Evolutionary conservation across 768 basidiomycete species (phyloP).

Genomic region (Xerocomus spinulosus): DNA sequence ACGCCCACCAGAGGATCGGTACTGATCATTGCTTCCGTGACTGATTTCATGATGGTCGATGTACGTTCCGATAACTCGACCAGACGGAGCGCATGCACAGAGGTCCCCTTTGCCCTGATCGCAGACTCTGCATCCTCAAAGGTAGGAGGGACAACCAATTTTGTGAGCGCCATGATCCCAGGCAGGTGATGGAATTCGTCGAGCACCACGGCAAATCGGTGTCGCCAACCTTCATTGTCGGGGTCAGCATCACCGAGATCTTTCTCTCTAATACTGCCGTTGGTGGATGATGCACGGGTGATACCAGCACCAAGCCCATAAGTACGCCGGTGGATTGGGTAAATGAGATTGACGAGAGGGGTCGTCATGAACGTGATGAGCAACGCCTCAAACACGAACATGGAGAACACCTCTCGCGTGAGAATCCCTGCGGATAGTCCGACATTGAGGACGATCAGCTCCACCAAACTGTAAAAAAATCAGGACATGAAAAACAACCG

Average conservation of each 20-base stretch:
- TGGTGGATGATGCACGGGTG: neutral
- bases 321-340: slow-evolving; percentile 57
- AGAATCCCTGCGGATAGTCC: slow-evolving; percentile 79
- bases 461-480: slow-evolving; percentile 58
- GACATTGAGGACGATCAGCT: slow-evolving; percentile 94
- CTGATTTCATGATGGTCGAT: slow-evolving; percentile 79
- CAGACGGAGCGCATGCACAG: slow-evolving; percentile 75
- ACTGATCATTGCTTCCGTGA: slow-evolving; percentile 62
- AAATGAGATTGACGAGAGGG: slow-evolving; percentile 63
- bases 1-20: slow-evolving; percentile 70
- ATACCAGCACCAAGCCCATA: slow-evolving; percentile 33
- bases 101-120: neutral
- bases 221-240: slow-evolving; percentile 16
- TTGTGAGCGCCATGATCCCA: slow-evolving; percentile 83
- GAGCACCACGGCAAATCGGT: slow-evolving; percentile 77
- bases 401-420: slow-evolving; percentile 77
- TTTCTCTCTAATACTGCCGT: neutral
- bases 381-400: slow-evolving; percentile 88
- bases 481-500: slow-evolving; percentile 1
- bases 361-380: slow-evolving; percentile 87
- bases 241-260: neutral
- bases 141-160: slow-evolving; percentile 57
- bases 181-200: slow-evolving; percentile 88
- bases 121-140: slow-evolving; percentile 3
- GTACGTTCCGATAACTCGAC: slow-evolving; percentile 88